These are phyloP conservation scores for Microdochium paspali DNA, from an alignment of 2,329 filamentous ascomycete genomes.

Conservation along the genomic window DNA sequence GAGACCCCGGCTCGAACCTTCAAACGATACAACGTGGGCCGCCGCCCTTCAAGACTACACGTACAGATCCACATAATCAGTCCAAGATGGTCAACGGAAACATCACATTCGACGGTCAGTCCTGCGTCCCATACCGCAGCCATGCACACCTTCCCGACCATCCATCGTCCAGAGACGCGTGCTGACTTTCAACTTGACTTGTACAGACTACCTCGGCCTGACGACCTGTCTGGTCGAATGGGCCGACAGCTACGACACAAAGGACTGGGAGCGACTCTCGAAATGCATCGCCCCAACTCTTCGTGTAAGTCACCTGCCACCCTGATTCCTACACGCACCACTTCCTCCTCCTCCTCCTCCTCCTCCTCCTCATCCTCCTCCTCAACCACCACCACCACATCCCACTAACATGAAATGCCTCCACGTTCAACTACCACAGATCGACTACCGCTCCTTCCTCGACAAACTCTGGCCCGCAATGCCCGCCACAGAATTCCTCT, in stretches of 20 bases:
- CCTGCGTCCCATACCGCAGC: not conserved
- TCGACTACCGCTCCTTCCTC: constrained; percentile 62
- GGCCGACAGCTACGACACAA: constrained; percentile 56
- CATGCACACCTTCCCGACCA: no score
- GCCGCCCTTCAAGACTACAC: not conserved
- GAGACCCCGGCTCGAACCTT: no score
- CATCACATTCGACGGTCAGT: constrained; percentile 5
- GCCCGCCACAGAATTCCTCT: constrained; percentile 50
- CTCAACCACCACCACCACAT: not conserved
- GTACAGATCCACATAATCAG: not conserved
- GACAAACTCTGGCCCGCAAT: constrained; percentile 52
- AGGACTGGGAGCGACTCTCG: constrained; percentile 50
- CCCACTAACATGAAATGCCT: not conserved
- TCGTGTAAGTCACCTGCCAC: constrained; percentile 21
- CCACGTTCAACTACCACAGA: constrained; percentile 25
- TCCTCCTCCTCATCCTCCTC: no score
- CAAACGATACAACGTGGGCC: not conserved
- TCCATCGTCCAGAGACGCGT: not conserved
- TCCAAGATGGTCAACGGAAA: constrained; percentile 5
- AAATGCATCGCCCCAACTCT: constrained; percentile 55
- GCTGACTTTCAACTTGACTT: constrained; percentile 1
- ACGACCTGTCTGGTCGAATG: constrained; percentile 36
- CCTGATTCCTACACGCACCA: not conserved
- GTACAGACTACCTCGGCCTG: constrained; percentile 19
- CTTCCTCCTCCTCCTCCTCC: no score